Percentiles rank a stretch among this genome's conserved stretches.
phyloP scores from a whole-genome alignment of 2,329 filamentous ascomycete species.

The Calonectria honghensis region DNA sequence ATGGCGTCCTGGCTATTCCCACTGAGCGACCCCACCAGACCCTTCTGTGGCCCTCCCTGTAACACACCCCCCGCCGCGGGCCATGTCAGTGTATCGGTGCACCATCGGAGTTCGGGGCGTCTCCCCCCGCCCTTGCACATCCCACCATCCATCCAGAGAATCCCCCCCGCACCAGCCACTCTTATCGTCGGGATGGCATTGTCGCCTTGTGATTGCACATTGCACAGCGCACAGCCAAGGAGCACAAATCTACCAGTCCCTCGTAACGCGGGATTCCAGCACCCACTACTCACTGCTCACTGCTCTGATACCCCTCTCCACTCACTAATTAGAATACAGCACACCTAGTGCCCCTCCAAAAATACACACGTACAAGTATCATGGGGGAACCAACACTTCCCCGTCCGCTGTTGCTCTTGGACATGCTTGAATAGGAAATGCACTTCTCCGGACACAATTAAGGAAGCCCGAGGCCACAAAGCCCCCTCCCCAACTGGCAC shows the following conservation, averaged over 20 bases:
- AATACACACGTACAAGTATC: background rate
- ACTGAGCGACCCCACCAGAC: constrained; percentile 25
- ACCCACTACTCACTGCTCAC: no score
- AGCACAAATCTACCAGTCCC: background rate
- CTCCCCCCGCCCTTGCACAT: constrained; percentile 23
- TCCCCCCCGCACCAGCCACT: constrained; percentile 15
- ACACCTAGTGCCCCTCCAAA: background rate
- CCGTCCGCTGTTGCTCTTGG: background rate
- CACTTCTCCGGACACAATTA: constrained; percentile 37
- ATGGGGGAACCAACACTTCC: background rate
- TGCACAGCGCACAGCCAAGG: background rate
- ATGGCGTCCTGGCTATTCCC: constrained; percentile 23
- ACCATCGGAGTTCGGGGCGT: constrained; percentile 34
- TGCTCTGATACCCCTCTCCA: background rate
- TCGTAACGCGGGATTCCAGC: constrained; percentile 6
- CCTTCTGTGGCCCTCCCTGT: constrained; percentile 11
- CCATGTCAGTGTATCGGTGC: constrained; percentile 25
- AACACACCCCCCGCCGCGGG: background rate
- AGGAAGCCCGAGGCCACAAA: background rate
- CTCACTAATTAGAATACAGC: background rate
- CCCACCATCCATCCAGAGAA: background rate
- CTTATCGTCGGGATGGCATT: background rate
- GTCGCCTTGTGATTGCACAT: background rate
- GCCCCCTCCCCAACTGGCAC: constrained; percentile 3
- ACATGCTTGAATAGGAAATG: constrained; percentile 42